These are phyloP conservation scores for Oxytropis ochrocephala DNA, from an alignment of 306 rosid species.

Conservation along the genomic window DNA sequence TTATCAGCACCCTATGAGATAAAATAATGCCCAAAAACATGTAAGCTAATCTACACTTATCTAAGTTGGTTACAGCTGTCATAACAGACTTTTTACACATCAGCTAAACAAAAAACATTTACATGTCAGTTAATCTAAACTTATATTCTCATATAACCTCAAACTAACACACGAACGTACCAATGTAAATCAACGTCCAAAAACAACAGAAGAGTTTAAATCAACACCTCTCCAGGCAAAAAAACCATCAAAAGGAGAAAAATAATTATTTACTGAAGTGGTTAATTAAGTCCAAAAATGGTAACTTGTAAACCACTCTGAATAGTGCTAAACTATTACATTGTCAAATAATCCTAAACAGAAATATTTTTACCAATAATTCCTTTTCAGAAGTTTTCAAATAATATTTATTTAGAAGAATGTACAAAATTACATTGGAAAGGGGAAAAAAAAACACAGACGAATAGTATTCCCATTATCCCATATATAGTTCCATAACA, in stretches of 20 bases:
- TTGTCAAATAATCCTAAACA: neutral
- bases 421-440: neutral
- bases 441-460: neutral
- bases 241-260: neutral
- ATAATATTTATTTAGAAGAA: neutral
- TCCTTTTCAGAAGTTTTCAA: neutral
- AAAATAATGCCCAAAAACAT: neutral
- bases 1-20: conserved; percentile 79
- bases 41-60: neutral
- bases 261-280: neutral
- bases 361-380: neutral
- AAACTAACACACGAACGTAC: neutral
- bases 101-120: no score
- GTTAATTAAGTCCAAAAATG: neutral
- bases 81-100: no score
- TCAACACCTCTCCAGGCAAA: neutral
- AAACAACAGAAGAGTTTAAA: conserved; percentile 2
- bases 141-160: no score
- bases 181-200: neutral
- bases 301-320: neutral
- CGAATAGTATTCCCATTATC: neutral
- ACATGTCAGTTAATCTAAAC: no score
- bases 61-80: no score
- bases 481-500: neutral
- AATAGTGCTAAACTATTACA: neutral